Percentiles rank a stretch among this genome's conserved stretches.
Evolutionary conservation across 148 eudicot genomes (phyloP).

Genomic region (Salicornia ramosissima): DNA sequence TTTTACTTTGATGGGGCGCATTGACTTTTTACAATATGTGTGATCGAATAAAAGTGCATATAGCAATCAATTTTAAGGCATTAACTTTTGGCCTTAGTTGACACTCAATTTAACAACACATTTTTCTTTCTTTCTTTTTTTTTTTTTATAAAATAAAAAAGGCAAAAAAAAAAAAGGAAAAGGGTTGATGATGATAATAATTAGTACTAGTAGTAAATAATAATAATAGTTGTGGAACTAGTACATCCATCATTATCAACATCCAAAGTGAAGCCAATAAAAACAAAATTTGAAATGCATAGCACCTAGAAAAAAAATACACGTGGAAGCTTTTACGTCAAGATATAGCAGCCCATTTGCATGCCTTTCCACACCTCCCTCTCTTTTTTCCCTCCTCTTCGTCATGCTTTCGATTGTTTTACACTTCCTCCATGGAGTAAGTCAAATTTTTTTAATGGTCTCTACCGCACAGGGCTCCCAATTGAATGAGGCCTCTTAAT

Average conservation of each 20-base stretch:
- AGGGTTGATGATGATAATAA: neutral
- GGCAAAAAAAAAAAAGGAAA: neutral
- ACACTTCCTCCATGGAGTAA: no score
- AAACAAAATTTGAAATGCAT: neutral
- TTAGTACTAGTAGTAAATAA: neutral
- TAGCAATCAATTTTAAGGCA: slow-evolving; percentile 28
- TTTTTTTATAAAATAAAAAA: neutral
- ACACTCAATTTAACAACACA: slow-evolving; percentile 28
- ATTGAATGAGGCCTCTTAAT: no score
- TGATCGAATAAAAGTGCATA: slow-evolving; percentile 17
- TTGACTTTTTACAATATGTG: slow-evolving; percentile 29
- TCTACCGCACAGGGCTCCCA: no score
- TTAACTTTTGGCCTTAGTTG: slow-evolving; percentile 32
- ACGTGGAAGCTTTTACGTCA: slow-evolving; percentile 26
- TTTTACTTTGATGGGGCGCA: slow-evolving; percentile 19
- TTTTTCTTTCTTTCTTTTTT: no score
- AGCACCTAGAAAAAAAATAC: slow-evolving; percentile 17
- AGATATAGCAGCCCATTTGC: slow-evolving; percentile 23
- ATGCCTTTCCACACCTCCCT: slow-evolving; percentile 18
- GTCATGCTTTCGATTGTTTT: slow-evolving; percentile 69
- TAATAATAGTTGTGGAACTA: slow-evolving; percentile 13
- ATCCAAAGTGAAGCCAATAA: slow-evolving; percentile 4
- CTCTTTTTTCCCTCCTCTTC: slow-evolving; percentile 6
- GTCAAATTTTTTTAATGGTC: no score
- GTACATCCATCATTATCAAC: slow-evolving; percentile 8